phyloP scores from a whole-genome alignment of 2,329 filamentous ascomycete species.

The Cytospora paraplurivora region DNA sequence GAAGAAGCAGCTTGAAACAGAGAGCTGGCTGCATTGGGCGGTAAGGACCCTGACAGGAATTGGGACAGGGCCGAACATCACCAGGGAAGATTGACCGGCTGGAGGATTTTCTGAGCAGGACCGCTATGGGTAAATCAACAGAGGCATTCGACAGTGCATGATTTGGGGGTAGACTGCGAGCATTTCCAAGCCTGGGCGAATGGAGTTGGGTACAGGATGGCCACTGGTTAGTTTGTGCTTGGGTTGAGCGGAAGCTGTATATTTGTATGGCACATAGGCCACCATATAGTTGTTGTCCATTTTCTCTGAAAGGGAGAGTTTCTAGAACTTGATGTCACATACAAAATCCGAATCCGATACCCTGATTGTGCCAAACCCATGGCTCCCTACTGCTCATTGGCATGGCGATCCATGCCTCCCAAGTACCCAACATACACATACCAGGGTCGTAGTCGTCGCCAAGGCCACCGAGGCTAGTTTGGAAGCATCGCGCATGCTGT shows the following conservation, averaged over 20 bases:
- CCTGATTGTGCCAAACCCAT: not conserved
- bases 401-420: not conserved
- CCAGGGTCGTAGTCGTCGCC: not conserved
- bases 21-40: conserved; percentile 67
- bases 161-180: not conserved
- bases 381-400: not conserved
- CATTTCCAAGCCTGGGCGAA: conserved; percentile 22
- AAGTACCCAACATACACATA: conserved; percentile 1
- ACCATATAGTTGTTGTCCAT: not conserved
- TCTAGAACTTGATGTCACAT: conserved; percentile 27
- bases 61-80: conserved; percentile 61
- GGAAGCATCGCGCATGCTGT: not conserved
- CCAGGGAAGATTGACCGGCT: conserved; percentile 32
- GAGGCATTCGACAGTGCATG: not conserved
- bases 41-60: conserved; percentile 63
- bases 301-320: conserved; percentile 24
- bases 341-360: conserved; percentile 1
- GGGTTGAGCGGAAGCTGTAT: not conserved
- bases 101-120: not conserved
- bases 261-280: not conserved
- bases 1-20: conserved; percentile 62
- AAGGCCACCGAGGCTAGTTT: not conserved
- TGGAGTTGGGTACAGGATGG: conserved; percentile 14
- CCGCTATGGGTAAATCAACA: not conserved
- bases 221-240: conserved; percentile 7